Percentiles rank a stretch among this genome's conserved stretches.
Evolutionary conservation across 2,329 filamentous ascomycete genomes (phyloP).

Genomic region (Pseudocercospora fuligena): DNA sequence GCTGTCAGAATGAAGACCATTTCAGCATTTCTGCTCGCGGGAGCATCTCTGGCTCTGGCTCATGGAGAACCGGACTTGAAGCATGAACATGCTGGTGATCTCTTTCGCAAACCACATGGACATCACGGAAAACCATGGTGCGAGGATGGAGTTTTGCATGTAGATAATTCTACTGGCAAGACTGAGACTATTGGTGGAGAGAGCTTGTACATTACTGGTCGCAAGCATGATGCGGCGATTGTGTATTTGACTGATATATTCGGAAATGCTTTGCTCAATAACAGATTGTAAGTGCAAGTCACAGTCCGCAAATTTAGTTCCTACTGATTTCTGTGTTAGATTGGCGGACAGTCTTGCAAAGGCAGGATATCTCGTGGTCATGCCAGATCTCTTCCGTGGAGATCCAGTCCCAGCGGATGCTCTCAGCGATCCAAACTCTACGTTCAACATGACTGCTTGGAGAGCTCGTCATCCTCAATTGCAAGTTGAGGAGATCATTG

Average conservation of each 20-base stretch:
- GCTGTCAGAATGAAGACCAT: background rate
- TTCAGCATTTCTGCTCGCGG: conserved; percentile 18
- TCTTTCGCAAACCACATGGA: conserved; percentile 22
- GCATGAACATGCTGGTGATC: conserved; percentile 30
- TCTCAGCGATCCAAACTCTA: conserved; percentile 36
- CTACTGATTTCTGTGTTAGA: conserved; percentile 17
- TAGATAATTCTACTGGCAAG: conserved; percentile 27
- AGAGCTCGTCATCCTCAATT: conserved; percentile 50
- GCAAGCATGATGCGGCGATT: conserved; percentile 33
- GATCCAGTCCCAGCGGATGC: conserved; percentile 38
- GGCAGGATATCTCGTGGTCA: conserved; percentile 40
- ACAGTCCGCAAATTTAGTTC: background rate
- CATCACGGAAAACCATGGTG: conserved; percentile 18
- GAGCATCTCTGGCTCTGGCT: conserved; percentile 16
- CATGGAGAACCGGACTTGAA: conserved; percentile 26
- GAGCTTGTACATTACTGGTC: conserved; percentile 27
- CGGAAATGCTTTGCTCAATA: conserved; percentile 40
- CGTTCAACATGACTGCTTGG: conserved; percentile 51
- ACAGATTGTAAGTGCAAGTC: conserved; percentile 35
- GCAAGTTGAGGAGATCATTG: conserved; percentile 55
- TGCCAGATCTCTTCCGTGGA: conserved; percentile 44
- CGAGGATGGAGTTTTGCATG: conserved; percentile 25
- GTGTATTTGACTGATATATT: conserved; percentile 44
- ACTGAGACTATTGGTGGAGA: conserved; percentile 27
- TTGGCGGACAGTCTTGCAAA: conserved; percentile 42